These are phyloP conservation scores for Plasmopara muralis DNA, from an alignment of 352 stramenopile genomes.

Conservation along the genomic window DNA sequence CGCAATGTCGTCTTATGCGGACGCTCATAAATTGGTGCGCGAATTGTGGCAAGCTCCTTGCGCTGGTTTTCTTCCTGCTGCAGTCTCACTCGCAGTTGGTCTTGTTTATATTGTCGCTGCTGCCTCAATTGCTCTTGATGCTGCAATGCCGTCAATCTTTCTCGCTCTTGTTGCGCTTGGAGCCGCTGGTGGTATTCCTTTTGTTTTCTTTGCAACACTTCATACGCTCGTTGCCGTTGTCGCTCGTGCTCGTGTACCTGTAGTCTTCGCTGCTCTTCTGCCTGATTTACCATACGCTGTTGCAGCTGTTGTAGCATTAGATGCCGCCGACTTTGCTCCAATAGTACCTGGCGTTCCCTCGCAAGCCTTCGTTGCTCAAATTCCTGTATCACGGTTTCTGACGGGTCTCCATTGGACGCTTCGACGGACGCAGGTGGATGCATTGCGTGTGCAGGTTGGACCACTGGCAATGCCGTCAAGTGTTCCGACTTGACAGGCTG, in stretches of 20 bases:
- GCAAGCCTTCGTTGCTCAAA: slow-evolving; percentile 29
- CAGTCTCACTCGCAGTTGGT: slow-evolving; percentile 18
- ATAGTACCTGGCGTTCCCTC: slow-evolving; percentile 19
- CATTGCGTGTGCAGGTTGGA: slow-evolving; percentile 1
- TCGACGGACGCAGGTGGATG: not conserved
- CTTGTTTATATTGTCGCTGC: slow-evolving; percentile 16
- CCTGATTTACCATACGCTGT: slow-evolving; percentile 4
- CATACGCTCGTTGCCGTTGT: slow-evolving; percentile 16
- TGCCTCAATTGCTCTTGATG: slow-evolving; percentile 11
- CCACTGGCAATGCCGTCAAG: not conserved
- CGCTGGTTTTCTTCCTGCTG: slow-evolving; percentile 13
- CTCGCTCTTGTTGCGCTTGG: slow-evolving; percentile 17
- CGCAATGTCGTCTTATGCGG: slow-evolving; percentile 1
- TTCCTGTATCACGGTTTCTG: slow-evolving; percentile 19
- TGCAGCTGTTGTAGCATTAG: slow-evolving; percentile 7
- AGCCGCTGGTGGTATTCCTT: slow-evolving; percentile 28
- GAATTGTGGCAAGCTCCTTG: slow-evolving; percentile 1
- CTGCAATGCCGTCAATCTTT: slow-evolving; percentile 19
- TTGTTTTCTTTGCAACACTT: slow-evolving; percentile 22
- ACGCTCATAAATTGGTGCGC: not conserved
- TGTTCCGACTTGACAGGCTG: slow-evolving; percentile 25
- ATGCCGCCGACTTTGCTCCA: slow-evolving; percentile 8
- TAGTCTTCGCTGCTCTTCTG: slow-evolving; percentile 9
- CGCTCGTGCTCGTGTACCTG: slow-evolving; percentile 10
- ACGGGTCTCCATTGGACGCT: slow-evolving; percentile 6